A percentile compares a stretch with the other conserved stretches of the same genome.
Conservation (phyloP, 2,329 filamentous ascomycete genomes). For the Lachnellula cervina region DNA sequence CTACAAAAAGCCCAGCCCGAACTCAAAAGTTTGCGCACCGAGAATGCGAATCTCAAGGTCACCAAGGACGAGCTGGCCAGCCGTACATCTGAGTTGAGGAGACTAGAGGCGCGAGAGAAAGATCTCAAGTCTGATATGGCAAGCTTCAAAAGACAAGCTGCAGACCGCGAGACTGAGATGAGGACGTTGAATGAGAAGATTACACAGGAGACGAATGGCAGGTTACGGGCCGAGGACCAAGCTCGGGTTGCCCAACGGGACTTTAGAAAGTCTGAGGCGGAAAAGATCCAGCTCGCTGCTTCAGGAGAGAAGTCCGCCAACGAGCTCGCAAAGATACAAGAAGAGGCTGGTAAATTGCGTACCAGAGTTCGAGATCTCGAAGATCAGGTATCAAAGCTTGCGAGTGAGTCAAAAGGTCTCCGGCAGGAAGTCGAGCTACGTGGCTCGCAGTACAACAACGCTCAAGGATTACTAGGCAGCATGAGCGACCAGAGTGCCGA, state of each 20-base stretch:
- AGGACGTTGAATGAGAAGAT: constrained; percentile 74
- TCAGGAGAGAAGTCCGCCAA: constrained; percentile 64
- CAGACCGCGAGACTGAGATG: constrained; percentile 74
- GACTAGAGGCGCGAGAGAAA: constrained; percentile 76
- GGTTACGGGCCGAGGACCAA: constrained; percentile 73
- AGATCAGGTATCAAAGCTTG: constrained; percentile 63
- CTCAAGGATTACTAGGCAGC: constrained; percentile 79
- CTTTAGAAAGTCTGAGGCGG: constrained; percentile 69
- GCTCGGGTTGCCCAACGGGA: constrained; percentile 71
- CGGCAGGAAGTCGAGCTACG: constrained; percentile 81
- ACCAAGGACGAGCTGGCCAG: constrained; percentile 68
- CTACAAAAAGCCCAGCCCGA: constrained; percentile 85
- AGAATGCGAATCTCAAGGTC: constrained; percentile 68
- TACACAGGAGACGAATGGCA: constrained; percentile 65
- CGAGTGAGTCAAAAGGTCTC: constrained; percentile 60
- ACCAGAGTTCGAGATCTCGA: constrained; percentile 63
- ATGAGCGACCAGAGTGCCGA: constrained; percentile 92
- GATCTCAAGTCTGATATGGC: constrained; percentile 73
- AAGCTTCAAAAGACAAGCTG: constrained; percentile 61
- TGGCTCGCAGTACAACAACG: constrained; percentile 76
- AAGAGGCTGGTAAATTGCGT: constrained; percentile 65
- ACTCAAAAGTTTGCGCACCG: constrained; percentile 70
- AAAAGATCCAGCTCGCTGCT: constrained; percentile 73
- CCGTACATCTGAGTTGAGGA: constrained; percentile 59
- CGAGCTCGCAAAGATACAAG: constrained; percentile 67